Base-by-base conservation (phyloP, 2,329 filamentous ascomycete species). In the Fusarium concolor region DNA sequence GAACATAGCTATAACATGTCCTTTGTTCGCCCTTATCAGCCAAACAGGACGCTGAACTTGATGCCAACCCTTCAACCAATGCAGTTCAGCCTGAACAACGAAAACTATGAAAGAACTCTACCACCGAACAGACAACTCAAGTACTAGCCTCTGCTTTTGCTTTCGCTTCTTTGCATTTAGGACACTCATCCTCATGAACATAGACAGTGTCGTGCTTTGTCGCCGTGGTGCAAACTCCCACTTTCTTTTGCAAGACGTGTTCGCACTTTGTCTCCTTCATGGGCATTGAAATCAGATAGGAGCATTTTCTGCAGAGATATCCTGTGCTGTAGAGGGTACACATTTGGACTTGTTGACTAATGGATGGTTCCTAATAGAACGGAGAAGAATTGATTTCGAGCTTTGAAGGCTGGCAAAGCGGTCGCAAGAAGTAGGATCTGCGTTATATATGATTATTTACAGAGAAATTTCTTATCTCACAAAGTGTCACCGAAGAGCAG, bases 281-380 rank as follows among this genome's bases (percentile, higher is more conserved):
- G 2, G 62, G 55, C 62, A 66, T 66, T 2, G 56, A 42, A 9
- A 66, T 26, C 3, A 65, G 49, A 22, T 56, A 26, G 15, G 45
- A 61, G 35, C 62, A 66, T 7, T 39, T 45, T 12, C 62, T 51
- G 14, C 62, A 66, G 10, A 66, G 55, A 10, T 66, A 66, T 3
- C 49, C 37, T 3, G 28, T 43, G 15, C 61, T 66, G 15, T 29
- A 8, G 14, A 65, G 44, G 3, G 6, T 42, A 28, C 62, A 65
- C 62, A 65, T 65, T 15, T 42, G n/a, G 10, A 5, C 0, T 5
- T 18, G 3, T 44, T 1, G 2, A 2, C 22, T 24, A 24, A 24
- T 24, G 22, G 22, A 24, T 24, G 6, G 22, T 24, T 24, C 22
- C 22, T 24, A 24, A 24, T 9, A 15, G 7, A 33, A 33, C 7